Conservation (phyloP, 179 eudicot genomes). For the Gypsophila paniculata region DNA sequence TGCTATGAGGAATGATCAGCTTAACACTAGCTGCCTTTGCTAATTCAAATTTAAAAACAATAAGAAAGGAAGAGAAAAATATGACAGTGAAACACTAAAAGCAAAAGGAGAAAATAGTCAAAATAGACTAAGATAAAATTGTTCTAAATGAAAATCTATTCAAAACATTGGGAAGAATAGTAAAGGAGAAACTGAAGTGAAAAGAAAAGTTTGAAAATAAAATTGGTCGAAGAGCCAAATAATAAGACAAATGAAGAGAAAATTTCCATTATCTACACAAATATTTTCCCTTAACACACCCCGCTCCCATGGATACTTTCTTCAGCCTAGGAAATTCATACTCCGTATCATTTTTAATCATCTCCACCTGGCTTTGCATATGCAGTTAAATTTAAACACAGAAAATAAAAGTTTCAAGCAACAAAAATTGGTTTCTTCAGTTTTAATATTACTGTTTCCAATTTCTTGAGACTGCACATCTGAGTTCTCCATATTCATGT, state of each 20-base stretch:
- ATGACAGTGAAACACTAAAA: not conserved
- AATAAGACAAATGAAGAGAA: too few species aligned
- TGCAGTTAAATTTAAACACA: not conserved
- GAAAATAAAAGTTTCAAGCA: not conserved
- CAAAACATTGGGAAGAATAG: too few species aligned
- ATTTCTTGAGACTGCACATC: conserved; percentile 6
- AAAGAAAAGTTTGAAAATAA: too few species aligned
- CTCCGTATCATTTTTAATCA: too few species aligned
- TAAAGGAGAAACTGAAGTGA: too few species aligned
- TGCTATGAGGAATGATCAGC: not conserved
- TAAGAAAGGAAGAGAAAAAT: not conserved
- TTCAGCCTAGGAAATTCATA: too few species aligned
- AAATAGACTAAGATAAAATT: too few species aligned
- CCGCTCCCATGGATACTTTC: too few species aligned
- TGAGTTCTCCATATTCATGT: not conserved
- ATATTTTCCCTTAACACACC: too few species aligned
- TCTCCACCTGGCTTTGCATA: too few species aligned
- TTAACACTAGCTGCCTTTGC: not conserved
- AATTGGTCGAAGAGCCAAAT: too few species aligned
- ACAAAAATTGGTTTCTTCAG: not conserved
- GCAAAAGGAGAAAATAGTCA: not conserved
- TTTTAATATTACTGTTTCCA: not conserved
- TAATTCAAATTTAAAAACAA: not conserved
- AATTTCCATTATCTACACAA: too few species aligned
- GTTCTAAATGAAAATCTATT: not conserved